Percentiles rank a stretch among this genome's conserved stretches.
Evolutionary conservation across 2,329 filamentous ascomycete genomes (phyloP).

Genomic region (Penicillium sp.): DNA sequence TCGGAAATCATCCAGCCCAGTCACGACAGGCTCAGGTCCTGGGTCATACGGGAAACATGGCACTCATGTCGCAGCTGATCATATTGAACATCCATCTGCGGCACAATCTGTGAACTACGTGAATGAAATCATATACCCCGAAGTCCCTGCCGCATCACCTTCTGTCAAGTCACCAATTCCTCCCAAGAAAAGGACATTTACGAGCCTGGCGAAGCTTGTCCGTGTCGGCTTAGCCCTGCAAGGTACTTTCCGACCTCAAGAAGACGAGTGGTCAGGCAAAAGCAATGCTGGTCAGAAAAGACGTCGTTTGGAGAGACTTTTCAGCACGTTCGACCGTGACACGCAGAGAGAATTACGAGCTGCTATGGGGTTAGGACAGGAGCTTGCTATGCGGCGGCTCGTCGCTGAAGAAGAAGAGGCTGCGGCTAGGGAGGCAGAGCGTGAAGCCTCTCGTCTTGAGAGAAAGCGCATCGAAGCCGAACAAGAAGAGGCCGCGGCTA

Average conservation of each 20-base stretch:
- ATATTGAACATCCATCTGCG: neutral
- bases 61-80: no score
- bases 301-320: constrained; percentile 33
- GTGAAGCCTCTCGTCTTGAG: constrained; percentile 1
- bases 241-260: constrained; percentile 29
- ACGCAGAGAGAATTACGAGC: constrained; percentile 42
- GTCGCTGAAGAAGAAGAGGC: constrained; percentile 13
- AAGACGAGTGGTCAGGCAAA: constrained; percentile 8
- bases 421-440: constrained; percentile 3
- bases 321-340: constrained; percentile 37
- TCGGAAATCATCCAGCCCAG: constrained; percentile 17
- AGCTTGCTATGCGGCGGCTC: constrained; percentile 39
- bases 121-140: constrained; percentile 14
- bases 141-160: constrained; percentile 10
- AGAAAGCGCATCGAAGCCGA: neutral
- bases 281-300: constrained; percentile 17
- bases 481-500: constrained; percentile 8
- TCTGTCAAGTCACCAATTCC: constrained; percentile 8
- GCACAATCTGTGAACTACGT: neutral
- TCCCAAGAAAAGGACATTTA: constrained; percentile 21
- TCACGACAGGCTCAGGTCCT: neutral
- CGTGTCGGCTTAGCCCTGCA: constrained; percentile 39
- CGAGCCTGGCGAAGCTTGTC: constrained; percentile 35
- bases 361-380: constrained; percentile 43
- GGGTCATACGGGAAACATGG: neutral